Evolutionary conservation across 805 yeast genomes (phyloP), one percentile per base, ranked within the genome.

Genomic region (Yarrowia phangngaensis): DNA sequence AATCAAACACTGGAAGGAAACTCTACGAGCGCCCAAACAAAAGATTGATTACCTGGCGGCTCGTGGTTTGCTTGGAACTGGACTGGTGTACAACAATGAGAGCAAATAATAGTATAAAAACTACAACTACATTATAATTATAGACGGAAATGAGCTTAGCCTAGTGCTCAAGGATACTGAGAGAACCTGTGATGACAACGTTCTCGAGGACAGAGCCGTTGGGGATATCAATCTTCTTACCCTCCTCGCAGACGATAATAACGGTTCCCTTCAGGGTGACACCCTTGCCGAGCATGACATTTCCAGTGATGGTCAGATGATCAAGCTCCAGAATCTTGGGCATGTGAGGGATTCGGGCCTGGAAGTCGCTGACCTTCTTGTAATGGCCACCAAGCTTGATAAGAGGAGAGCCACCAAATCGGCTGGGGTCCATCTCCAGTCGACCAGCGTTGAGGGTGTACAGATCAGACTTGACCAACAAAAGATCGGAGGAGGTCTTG

Each of bases 261-360:
- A 92, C 98, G 8, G 97, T 92, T 56, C 98, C 98, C 74, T 85
- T 92, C 64, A 92, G 78, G 43, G 85, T 82, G 56, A 92, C 95
- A 60, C 79, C 80, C 66, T 84, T 84, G 63, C 98, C 98, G 58
- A 92, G 74, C 60, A 70, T 78, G 34, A 92, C 98, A 64, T 92
- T 90, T 69, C 98, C 98, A 49, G 97, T 92, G 56, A 92, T 89
- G 43, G 97, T 92, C 61, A 92, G 79, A 68, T 92, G 98, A 67
- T 92, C 98, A 62, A 92, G 79, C 71, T 92, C 98, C 61, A 92
- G 78, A 58, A 92, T 88, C 72, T 80, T 84, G 59, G 98, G 98
- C 80, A 92, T 92, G 64, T 89, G 95, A 29, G 95, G 80, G 56
- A 92, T 82, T 71, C 97, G 84, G 54, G 76, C 68, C 68, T 82